Conservation (phyloP, 2,329 filamentous ascomycete species). For the Fusarium setosum region DNA sequence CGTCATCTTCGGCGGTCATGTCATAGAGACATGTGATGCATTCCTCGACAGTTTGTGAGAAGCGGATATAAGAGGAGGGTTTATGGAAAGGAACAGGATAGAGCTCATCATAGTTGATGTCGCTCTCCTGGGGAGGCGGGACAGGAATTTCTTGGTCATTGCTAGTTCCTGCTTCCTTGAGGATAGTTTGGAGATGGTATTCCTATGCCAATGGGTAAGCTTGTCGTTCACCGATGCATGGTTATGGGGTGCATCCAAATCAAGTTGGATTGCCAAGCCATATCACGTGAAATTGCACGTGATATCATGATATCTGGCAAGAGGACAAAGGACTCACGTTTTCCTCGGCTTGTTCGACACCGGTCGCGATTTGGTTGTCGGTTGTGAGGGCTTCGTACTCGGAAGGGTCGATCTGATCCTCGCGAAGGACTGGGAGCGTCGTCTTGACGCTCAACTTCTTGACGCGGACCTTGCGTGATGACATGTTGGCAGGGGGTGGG, state of each 20-base stretch:
- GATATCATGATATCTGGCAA: slow-evolving; percentile 52
- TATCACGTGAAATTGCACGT: slow-evolving; percentile 63
- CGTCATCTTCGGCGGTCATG: slow-evolving; percentile 91
- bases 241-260: slow-evolving; percentile 28
- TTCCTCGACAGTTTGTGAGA: slow-evolving; percentile 98
- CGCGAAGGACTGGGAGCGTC: slow-evolving; percentile 85
- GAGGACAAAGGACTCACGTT: slow-evolving; percentile 76
- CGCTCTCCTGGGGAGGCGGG: slow-evolving; percentile 71
- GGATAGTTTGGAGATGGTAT: slow-evolving; percentile 91
- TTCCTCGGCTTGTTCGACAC: slow-evolving; percentile 97
- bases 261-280: slow-evolving; percentile 12
- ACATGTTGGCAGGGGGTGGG: slow-evolving; percentile 63
- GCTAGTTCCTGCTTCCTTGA: slow-evolving; percentile 66
- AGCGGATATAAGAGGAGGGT: slow-evolving; percentile 94
- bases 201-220: slow-evolving; percentile 69
- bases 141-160: slow-evolving; percentile 73
- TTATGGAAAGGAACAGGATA: slow-evolving; percentile 85
- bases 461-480: slow-evolving; percentile 78
- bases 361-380: slow-evolving; percentile 89
- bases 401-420: slow-evolving; percentile 88
- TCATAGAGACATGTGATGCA: slow-evolving; percentile 92
- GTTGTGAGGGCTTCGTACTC: slow-evolving; percentile 89
- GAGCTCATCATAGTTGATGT: slow-evolving; percentile 87
- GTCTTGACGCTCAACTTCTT: slow-evolving; percentile 95
- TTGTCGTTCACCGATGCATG: slow-evolving; percentile 14